Evolutionary conservation across 345 rosid species (phyloP), one percentile per base, ranked within the genome.

Genomic region (Arabidopsis arenosa): DNA sequence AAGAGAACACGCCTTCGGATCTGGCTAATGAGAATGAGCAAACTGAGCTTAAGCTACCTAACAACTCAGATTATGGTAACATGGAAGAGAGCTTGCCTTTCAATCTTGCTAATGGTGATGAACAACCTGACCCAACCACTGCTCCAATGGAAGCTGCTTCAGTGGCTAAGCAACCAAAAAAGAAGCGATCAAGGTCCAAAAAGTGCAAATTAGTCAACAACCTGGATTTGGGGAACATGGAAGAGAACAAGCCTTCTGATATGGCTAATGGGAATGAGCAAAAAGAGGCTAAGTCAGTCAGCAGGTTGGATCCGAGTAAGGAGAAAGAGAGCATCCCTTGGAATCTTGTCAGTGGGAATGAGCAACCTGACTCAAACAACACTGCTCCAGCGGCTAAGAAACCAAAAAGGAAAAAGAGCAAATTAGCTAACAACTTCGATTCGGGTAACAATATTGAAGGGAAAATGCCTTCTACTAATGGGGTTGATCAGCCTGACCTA

Each of bases 121-220:
- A 57, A 14, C 53, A 75, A 47, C n/a, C 61, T 47, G 66, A 75
- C 54, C 44, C 45, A 28, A 49, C 40, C 43, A 30, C 62, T 75
- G 41, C 61, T 48, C 44, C 14, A 9, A 5, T 58, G 5, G 72
- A 65, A 56, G 49, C 58, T 74, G 33, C 12, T 45, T 57, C 60
- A 57, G 36, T 9, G 45, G 54, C 40, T 67, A 23, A 58, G 21
- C 61, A 75, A 75, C 79, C 37, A 58, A 32, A 75, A 62, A 75
- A 49, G 26, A 67, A 75, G 55, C 44, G 58, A 23, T 48, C 58
- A 14, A 57, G 14, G 49, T 66, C 67, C 37, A 75, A 58, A 75
- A 67, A 39, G 57, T 49, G 9, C 0, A 43, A 69, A 35, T 53
- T 52, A 23, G 23, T 45, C 73, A 39, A 57, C 43, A 74, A 66